Evolutionary conservation across 306 rosid species (phyloP).

Genomic region (Canavalia ensiformis): DNA sequence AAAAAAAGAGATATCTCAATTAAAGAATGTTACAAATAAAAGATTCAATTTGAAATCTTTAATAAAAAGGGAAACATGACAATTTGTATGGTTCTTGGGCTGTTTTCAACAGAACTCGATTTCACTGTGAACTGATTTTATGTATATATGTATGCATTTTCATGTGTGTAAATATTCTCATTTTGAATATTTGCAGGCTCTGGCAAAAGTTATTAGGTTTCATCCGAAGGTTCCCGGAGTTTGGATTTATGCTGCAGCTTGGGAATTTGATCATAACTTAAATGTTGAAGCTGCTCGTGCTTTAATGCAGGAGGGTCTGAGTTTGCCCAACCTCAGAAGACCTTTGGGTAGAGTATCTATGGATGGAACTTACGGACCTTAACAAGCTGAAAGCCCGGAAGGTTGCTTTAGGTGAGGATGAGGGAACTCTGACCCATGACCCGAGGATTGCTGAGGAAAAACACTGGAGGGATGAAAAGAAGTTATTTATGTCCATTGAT

Average conservation of each 20-base stretch:
- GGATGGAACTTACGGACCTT: constrained; percentile 92
- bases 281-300: constrained; percentile 88
- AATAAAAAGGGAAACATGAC: too few species aligned
- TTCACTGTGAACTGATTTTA: too few species aligned
- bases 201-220: constrained; percentile 79
- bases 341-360: constrained; percentile 93
- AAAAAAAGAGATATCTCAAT: too few species aligned
- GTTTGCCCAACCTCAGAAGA: constrained; percentile 81
- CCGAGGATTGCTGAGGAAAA: constrained; percentile 60
- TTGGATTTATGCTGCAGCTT: constrained; percentile 98
- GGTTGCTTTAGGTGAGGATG: constrained; percentile 94
- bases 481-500: constrained; percentile 72
- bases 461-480: constrained; percentile 84
- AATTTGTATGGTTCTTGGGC: too few species aligned
- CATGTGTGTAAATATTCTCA: background rate
- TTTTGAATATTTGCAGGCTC: constrained; percentile 59
- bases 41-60: too few species aligned
- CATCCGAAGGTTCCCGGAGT: constrained; percentile 90
- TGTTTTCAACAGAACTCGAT: too few species aligned
- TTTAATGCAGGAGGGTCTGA: constrained; percentile 91
- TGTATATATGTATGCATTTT: background rate
- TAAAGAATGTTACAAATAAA: too few species aligned
- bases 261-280: constrained; percentile 92
- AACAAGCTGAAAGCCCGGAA: constrained; percentile 86
- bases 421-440: constrained; percentile 67